A percentile compares a stretch with the other conserved stretches of the same genome.
phyloP scores from a whole-genome alignment of 177 flowering plant species.

The Vitis hybrid region DNA sequence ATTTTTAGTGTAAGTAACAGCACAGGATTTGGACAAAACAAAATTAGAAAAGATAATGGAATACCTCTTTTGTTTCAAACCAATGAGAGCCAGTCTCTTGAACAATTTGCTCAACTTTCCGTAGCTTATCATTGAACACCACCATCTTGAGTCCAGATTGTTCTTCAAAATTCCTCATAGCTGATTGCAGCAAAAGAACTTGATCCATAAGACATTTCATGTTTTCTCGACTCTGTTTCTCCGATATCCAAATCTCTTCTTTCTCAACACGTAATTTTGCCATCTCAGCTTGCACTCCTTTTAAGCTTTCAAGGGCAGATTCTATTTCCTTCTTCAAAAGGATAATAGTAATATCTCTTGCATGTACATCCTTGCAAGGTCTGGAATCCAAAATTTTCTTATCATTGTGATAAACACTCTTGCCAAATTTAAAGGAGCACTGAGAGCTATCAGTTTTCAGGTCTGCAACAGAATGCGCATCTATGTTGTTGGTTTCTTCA shows the following conservation, averaged over 20 bases:
- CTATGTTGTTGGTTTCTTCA: conserved; percentile 14
- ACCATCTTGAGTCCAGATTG: conserved; percentile 33
- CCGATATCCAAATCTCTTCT: conserved; percentile 48
- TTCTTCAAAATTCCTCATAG: conserved; percentile 43
- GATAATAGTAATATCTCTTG: conserved; percentile 42
- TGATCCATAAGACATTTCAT: conserved; percentile 40
- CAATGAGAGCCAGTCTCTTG: conserved; percentile 43
- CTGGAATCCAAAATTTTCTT: conserved; percentile 15
- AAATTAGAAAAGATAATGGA: not conserved
- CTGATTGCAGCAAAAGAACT: conserved; percentile 38
- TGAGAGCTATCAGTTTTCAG: conserved; percentile 7
- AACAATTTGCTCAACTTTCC: conserved; percentile 31
- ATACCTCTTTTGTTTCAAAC: conserved; percentile 60
- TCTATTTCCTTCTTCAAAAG: conserved; percentile 76
- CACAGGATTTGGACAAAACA: not conserved
- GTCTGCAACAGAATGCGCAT: conserved; percentile 16
- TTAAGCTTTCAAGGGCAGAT: conserved; percentile 59
- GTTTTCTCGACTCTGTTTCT: conserved; percentile 33
- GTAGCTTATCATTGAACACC: conserved; percentile 45
- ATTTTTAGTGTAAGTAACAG: too few species aligned
- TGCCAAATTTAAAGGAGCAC: conserved; percentile 15
- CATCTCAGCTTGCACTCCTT: conserved; percentile 64
- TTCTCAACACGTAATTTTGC: conserved; percentile 52
- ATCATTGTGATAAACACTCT: conserved; percentile 6
- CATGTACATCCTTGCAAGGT: conserved; percentile 20